These are phyloP conservation scores for Herpetospermum pedunculosum DNA, from an alignment of 306 rosid genomes.

Conservation along the genomic window DNA sequence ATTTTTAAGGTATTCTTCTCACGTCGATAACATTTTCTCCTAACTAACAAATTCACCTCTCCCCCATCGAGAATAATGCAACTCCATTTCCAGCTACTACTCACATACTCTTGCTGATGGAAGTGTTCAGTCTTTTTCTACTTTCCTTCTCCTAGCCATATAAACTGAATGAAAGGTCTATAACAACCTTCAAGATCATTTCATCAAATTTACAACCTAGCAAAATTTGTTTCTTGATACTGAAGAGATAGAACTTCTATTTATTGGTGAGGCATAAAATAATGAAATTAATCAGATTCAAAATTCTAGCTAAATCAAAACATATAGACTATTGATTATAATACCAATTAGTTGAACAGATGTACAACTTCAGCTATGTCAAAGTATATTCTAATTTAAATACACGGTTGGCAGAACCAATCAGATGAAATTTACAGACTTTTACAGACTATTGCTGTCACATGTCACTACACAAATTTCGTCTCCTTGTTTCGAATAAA, in stretches of 20 bases:
- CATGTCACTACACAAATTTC: neutral
- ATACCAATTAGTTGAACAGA: neutral
- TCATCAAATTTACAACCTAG: neutral
- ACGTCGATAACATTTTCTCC: neutral
- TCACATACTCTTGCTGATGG: neutral
- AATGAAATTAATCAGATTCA: neutral
- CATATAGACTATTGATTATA: neutral
- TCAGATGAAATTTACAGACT: neutral
- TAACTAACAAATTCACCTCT: neutral
- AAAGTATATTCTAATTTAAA: neutral
- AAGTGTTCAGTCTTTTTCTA: neutral
- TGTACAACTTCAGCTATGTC: neutral
- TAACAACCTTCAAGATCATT: neutral
- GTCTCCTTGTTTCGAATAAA: too few species aligned
- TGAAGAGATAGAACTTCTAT: neutral
- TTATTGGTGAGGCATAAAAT: neutral
- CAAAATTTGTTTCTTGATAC: neutral
- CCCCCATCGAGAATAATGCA: neutral
- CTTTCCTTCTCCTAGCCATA: neutral
- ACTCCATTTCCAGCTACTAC: neutral
- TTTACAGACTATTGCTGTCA: neutral
- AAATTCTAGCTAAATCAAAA: neutral
- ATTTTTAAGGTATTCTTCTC: neutral
- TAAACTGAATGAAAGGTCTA: neutral
- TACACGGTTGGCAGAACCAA: neutral